A percentile compares a stretch with the other conserved stretches of the same genome.
These are phyloP conservation scores for Dalbergia cultrata DNA, from an alignment of 306 rosid genomes.

Conservation along the genomic window DNA sequence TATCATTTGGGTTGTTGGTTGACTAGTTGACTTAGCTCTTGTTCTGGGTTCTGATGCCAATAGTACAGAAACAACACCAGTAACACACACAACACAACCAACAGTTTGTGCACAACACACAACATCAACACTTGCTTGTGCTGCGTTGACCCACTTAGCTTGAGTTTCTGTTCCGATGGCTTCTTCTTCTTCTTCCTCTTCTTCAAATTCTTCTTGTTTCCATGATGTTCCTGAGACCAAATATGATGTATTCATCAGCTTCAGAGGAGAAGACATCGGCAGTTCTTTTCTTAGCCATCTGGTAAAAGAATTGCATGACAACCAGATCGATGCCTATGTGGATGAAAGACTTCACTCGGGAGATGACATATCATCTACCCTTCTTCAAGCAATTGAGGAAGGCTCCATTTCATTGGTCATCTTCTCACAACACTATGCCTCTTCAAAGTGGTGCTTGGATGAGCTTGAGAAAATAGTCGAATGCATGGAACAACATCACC, in stretches of 20 bases:
- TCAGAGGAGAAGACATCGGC: background rate
- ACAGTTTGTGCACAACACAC: no score
- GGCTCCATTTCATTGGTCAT: background rate
- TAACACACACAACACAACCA: no score
- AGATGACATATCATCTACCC: background rate
- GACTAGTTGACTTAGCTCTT: no score
- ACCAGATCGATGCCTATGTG: background rate
- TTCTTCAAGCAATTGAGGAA: background rate
- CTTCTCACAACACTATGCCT: constrained; percentile 2
- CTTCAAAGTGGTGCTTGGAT: constrained; percentile 29
- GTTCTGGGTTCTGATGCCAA: no score
- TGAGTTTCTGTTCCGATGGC: background rate
- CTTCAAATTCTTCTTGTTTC: no score
- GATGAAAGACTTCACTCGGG: constrained; percentile 3
- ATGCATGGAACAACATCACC: background rate
- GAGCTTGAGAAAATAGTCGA: constrained; percentile 12
- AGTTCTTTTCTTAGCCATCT: background rate
- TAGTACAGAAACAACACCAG: no score
- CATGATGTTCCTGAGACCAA: background rate
- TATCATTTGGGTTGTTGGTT: no score
- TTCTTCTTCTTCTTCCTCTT: no score
- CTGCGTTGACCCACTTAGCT: no score
- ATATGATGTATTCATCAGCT: constrained; percentile 30
- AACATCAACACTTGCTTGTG: no score
- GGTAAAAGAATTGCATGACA: background rate